Conservation (phyloP, 1,284 basidiomycete genomes). For the Farysia itapuensis region DNA sequence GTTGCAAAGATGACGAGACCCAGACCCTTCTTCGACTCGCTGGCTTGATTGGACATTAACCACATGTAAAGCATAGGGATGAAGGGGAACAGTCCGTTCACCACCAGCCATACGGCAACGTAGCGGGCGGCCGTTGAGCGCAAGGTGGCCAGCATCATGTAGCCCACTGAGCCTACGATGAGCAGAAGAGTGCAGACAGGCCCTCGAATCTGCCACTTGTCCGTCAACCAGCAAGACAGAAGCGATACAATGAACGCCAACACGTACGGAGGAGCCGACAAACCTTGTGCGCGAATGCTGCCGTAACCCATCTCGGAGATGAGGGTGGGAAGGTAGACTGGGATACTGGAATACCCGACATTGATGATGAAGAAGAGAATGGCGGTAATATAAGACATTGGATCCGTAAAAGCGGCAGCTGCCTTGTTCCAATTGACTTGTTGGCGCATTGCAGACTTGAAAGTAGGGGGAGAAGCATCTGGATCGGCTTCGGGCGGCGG, state of each 20-base stretch:
- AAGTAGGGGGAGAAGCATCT: neutral
- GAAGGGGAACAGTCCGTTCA: constrained; percentile 45
- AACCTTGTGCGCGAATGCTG: constrained; percentile 39
- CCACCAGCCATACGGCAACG: constrained; percentile 38
- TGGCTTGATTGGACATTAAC: constrained; percentile 35
- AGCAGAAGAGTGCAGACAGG: constrained; percentile 40
- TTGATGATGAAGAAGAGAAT: constrained; percentile 51
- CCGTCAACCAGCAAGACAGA: constrained; percentile 17
- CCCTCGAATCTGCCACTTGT: constrained; percentile 39
- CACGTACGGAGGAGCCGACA: constrained; percentile 46
- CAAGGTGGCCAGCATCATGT: constrained; percentile 45
- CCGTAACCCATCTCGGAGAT: constrained; percentile 50
- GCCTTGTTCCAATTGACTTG: constrained; percentile 24
- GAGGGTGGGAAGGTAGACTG: constrained; percentile 55
- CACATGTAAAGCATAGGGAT: constrained; percentile 53
- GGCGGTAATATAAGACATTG: constrained; percentile 40
- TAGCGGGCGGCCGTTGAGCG: constrained; percentile 30
- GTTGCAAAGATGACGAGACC: constrained; percentile 47
- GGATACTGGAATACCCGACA: constrained; percentile 47
- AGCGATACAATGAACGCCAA: constrained; percentile 44
- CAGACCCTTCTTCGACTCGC: constrained; percentile 45
- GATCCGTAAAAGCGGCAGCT: constrained; percentile 34
- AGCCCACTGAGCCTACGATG: constrained; percentile 39
- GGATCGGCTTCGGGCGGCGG: constrained; percentile 7
- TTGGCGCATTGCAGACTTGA: constrained; percentile 1